Conservation (phyloP, 352 stramenopile genomes). For the Phytophthora boehmeriae region DNA sequence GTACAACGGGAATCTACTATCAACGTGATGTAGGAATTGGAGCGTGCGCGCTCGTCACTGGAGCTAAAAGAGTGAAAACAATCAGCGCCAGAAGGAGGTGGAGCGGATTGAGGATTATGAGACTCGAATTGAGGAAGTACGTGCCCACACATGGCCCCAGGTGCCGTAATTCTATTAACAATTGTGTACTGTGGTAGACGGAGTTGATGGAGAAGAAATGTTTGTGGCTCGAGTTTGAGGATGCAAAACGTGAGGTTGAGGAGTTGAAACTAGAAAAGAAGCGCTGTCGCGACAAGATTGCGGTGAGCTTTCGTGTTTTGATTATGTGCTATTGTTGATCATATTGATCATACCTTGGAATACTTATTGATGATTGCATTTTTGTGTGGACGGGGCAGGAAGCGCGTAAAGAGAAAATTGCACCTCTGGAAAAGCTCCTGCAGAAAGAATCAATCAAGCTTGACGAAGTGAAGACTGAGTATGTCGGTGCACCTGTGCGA, state of each 20-base stretch:
- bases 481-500: slow-evolving; percentile 6
- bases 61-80: slow-evolving; percentile 90
- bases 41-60: slow-evolving; percentile 60
- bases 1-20: not conserved
- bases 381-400: slow-evolving; percentile 34
- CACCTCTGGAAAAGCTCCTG: slow-evolving; percentile 65
- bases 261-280: slow-evolving; percentile 74
- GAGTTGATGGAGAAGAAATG: slow-evolving; percentile 88
- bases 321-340: not conserved
- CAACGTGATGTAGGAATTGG: slow-evolving; percentile 52
- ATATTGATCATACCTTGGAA: not conserved
- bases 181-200: slow-evolving; percentile 54
- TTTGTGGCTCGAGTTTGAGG: slow-evolving; percentile 85
- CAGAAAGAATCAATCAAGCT: slow-evolving; percentile 75
- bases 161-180: no score
- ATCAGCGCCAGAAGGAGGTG: slow-evolving; percentile 81
- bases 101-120: slow-evolving; percentile 87
- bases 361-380: not conserved
- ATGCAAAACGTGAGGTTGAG: slow-evolving; percentile 71
- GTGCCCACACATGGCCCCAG: no score
- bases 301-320: slow-evolving; percentile 35
- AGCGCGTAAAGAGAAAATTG: slow-evolving; percentile 69
- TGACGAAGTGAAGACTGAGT: slow-evolving; percentile 67
- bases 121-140: slow-evolving; percentile 75
- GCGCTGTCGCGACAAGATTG: slow-evolving; percentile 66